Evolutionary conservation across 1,139 yeast species (phyloP).

Genomic region (Neolecta irregularis): DNA sequence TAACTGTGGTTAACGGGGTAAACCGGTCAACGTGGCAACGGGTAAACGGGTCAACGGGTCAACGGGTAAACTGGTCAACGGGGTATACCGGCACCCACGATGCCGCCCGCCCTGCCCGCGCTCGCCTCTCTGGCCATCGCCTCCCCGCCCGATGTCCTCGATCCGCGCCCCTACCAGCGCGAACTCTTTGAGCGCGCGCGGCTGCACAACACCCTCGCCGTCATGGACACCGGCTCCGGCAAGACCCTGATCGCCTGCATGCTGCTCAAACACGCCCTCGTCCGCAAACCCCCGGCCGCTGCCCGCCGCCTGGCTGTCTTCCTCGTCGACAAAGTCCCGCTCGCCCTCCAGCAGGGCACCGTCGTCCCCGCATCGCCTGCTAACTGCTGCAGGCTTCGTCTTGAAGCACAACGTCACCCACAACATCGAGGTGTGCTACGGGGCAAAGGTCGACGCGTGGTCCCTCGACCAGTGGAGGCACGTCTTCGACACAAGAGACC

Average conservation of each 20-base stretch:
- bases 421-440: conserved; percentile 9
- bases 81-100: too few species aligned
- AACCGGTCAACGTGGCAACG: too few species aligned
- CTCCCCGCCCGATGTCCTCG: too few species aligned
- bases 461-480: conserved; percentile 9
- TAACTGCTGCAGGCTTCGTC: too few species aligned
- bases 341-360: conserved; percentile 14
- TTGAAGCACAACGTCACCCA: conserved; percentile 10
- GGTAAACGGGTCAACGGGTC: too few species aligned
- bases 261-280: conserved; percentile 8
- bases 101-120: too few species aligned
- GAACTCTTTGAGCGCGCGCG: conserved; percentile 10
- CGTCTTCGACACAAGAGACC: conserved; percentile 9
- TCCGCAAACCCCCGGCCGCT: conserved; percentile 4
- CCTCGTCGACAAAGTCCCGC: conserved; percentile 13
- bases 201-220: conserved; percentile 12
- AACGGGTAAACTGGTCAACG: too few species aligned
- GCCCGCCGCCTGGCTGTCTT: conserved; percentile 7
- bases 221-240: conserved; percentile 14
- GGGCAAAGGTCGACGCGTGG: conserved; percentile 12
- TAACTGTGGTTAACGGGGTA: too few species aligned
- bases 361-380: conserved; percentile 11
- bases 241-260: conserved; percentile 14
- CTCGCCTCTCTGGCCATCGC: too few species aligned
- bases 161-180: conserved; percentile 11